phyloP scores from a whole-genome alignment of 2,329 filamentous ascomycete genomes.

The Phoma herbarum region DNA sequence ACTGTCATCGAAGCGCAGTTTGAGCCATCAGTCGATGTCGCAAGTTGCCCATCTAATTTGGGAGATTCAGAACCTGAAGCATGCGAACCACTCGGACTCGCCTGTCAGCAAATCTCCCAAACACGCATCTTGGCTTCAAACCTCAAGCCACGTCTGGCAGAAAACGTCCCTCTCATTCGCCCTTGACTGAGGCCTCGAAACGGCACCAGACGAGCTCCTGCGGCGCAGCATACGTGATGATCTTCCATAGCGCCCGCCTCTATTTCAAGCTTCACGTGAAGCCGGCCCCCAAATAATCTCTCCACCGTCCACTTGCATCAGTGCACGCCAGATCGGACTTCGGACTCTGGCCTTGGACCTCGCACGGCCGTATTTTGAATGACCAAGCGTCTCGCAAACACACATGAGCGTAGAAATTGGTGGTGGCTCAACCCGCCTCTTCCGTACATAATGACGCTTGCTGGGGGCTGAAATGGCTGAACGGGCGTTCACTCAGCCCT shows the following conservation, averaged over 20 bases:
- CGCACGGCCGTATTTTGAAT: neutral
- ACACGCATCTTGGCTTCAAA: neutral
- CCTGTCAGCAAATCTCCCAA: neutral
- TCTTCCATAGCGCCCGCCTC: conserved; percentile 30
- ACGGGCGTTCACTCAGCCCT: conserved; percentile 22
- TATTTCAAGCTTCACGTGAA: conserved; percentile 10
- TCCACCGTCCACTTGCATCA: neutral
- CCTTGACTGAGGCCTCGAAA: conserved; percentile 1
- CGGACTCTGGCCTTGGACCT: neutral
- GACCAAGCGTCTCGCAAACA: conserved; percentile 6
- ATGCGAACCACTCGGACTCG: neutral
- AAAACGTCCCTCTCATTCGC: conserved; percentile 26
- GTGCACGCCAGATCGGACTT: neutral
- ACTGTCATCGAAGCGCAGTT: neutral
- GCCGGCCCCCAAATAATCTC: neutral
- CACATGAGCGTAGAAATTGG: conserved; percentile 19
- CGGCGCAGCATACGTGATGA: conserved; percentile 28
- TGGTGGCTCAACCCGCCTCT: conserved; percentile 2
- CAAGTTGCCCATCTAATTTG: neutral
- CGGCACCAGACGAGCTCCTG: conserved; percentile 23
- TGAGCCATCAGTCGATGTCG: neutral
- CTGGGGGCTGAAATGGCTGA: conserved; percentile 22
- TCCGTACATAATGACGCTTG: neutral
- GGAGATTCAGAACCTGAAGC: neutral
- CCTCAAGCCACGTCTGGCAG: conserved; percentile 30